Conservation (phyloP, 129 eudicot genomes). For the Flaveria linearis region DNA sequence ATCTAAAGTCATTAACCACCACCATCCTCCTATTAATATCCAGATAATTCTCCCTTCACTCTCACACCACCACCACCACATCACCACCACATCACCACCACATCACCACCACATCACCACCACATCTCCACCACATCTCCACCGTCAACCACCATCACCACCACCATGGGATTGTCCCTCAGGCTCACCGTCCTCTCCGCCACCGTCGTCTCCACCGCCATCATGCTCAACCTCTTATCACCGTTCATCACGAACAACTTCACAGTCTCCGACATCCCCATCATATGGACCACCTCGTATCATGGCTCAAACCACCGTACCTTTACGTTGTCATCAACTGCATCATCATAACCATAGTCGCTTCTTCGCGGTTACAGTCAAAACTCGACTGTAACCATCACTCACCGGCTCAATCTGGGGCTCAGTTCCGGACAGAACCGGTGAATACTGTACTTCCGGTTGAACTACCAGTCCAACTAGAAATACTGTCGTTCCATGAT, state of each 20-base stretch:
- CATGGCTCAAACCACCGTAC: conserved; percentile 82
- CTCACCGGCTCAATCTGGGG: too few relatives aligned
- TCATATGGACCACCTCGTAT: conserved; percentile 46
- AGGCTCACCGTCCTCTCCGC: conserved; percentile 54
- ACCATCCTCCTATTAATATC: background rate
- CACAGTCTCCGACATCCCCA: conserved; percentile 39
- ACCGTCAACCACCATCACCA: background rate
- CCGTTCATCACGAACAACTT: conserved; percentile 43
- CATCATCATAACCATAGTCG: conserved; percentile 77
- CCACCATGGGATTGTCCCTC: conserved; percentile 39
- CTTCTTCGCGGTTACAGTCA: conserved; percentile 67
- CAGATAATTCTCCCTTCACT: conserved; percentile 20
- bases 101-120: background rate
- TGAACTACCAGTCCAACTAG: conserved; percentile 22
- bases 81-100: background rate
- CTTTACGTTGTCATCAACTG: conserved; percentile 73
- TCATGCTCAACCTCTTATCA: conserved; percentile 42
- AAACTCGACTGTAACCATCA: conserved; percentile 19
- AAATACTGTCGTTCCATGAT: conserved; percentile 17
- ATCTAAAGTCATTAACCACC: conserved; percentile 17
- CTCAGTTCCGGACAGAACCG: conserved; percentile 22
- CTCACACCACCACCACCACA: conserved; percentile 18
- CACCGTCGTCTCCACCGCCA: conserved; percentile 55
- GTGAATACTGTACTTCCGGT: conserved; percentile 25
- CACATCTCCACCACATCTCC: background rate